Percentiles rank a stretch among this genome's conserved stretches.
phyloP scores from a whole-genome alignment of 495 filamentous ascomycete species.

The Daldinia loculata region DNA sequence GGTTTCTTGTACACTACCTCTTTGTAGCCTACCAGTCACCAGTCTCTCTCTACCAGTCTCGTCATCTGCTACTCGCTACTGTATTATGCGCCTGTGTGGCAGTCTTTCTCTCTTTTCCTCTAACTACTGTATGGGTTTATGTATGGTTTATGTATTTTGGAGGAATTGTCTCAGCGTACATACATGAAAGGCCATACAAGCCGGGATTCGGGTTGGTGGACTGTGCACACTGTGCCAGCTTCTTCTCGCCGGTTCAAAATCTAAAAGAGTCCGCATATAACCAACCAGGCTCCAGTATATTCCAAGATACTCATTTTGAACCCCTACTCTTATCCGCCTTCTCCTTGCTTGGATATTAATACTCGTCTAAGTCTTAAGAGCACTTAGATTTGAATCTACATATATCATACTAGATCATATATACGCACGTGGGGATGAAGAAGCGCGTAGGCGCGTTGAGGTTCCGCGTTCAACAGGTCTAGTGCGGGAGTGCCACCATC shows the following conservation, averaged over 20 bases:
- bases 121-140: background rate
- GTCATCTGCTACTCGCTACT: conserved; percentile 1
- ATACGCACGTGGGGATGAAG: conserved; percentile 30
- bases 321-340: conserved; percentile 4
- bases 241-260: conserved; percentile 22
- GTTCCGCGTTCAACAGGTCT: conserved; percentile 27
- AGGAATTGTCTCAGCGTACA: conserved; percentile 23
- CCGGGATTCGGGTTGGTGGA: conserved; percentile 8
- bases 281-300: conserved; percentile 15
- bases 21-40: conserved; percentile 3
- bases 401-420: conserved; percentile 13
- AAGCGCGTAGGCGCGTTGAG: conserved; percentile 35
- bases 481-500: conserved; percentile 39
- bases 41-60: conserved; percentile 17
- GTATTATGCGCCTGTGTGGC: conserved; percentile 29
- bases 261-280: conserved; percentile 2
- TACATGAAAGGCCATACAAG: conserved; percentile 3
- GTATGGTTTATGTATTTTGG: conserved; percentile 7
- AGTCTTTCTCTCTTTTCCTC: conserved; percentile 11
- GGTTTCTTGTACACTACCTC: conserved; percentile 4
- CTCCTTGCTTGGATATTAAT: conserved; percentile 2
- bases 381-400: background rate
- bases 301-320: conserved; percentile 1
- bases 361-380: background rate
- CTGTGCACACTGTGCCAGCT: conserved; percentile 30